phyloP scores from a whole-genome alignment of 208 protist species.

The Trypanosoma conorhini region DNA sequence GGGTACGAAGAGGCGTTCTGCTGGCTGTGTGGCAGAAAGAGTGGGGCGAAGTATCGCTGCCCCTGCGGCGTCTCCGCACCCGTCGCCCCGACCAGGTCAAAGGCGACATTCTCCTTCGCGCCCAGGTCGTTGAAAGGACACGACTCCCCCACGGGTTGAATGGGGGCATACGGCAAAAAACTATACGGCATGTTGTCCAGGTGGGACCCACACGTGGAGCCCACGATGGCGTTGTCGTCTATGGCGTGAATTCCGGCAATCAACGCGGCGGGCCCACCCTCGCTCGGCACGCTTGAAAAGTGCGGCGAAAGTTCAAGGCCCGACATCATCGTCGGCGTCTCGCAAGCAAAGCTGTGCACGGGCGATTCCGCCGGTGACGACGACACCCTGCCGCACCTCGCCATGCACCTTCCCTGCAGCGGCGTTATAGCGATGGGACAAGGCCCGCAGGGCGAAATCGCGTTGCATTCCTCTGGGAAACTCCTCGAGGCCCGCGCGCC shows the following conservation, averaged over 20 bases:
- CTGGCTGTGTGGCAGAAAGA: no score
- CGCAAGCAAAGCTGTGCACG: not conserved
- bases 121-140: no score
- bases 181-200: no score
- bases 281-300: not conserved
- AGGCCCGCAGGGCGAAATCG: not conserved
- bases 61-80: no score
- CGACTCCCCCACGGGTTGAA: no score
- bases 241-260: not conserved
- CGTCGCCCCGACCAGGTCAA: no score
- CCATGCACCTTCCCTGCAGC: not conserved
- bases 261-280: not conserved
- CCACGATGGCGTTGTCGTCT: not conserved
- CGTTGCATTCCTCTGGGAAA: not conserved
- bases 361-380: conserved; percentile 6
- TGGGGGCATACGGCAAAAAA: no score
- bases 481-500: not conserved
- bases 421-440: not conserved
- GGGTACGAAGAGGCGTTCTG: no score
- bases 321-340: not conserved
- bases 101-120: no score
- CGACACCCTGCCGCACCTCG: not conserved
- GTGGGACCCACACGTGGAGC: not conserved
- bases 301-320: not conserved
- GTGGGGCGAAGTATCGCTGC: no score